Evolutionary conservation across 306 rosid genomes (phyloP), one percentile per base, ranked within the genome.

Genomic region (Prunus persica): DNA sequence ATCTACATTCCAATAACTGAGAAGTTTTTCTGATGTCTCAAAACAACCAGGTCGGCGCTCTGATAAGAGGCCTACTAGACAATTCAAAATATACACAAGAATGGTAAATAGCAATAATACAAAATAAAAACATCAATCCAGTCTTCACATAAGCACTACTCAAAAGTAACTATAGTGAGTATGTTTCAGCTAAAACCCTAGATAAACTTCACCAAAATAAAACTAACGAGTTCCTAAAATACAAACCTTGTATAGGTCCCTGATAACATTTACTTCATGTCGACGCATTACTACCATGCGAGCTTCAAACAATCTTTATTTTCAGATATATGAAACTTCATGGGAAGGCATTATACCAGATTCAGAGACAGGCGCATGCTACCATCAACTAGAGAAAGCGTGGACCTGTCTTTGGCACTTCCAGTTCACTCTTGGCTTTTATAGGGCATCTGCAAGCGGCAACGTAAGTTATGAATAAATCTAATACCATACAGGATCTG

Each of bases 381-480:
- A 71, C 79, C 62, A 38, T 51, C 76, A 20, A 22, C 25, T 8
- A 32, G 65, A 32, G 45, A 78, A 51, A 67, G 70, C 79, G 82
- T 24, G 64, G 65, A 20, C 52, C 79, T 68, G 78, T 8, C 52
- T 50, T 80, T 22, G 41, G 25, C 49, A 67, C 66, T 46, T 75
- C 80, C 2, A 38, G 32, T 73, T 65, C 79, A 67, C 65, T 32
- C 65, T 64, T 61, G 0, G 78, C 20, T 28, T 45, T 67, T 65
- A 3, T 45, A 43, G 2, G 92, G 91, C 19, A 72, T 28, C 94
- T 91, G 86, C 88, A 84, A 78, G 64, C 52, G 55, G 66, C n/a
- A 67, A 82, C 65, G 27, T 38, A 47, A 68, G 72, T 55, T 20
- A 54, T 60, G 73, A 50, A 75, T 55, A 22, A 56, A 43, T 4